Conservation (phyloP, 768 basidiomycete genomes). For the Leucocoprinus leucothites region DNA sequence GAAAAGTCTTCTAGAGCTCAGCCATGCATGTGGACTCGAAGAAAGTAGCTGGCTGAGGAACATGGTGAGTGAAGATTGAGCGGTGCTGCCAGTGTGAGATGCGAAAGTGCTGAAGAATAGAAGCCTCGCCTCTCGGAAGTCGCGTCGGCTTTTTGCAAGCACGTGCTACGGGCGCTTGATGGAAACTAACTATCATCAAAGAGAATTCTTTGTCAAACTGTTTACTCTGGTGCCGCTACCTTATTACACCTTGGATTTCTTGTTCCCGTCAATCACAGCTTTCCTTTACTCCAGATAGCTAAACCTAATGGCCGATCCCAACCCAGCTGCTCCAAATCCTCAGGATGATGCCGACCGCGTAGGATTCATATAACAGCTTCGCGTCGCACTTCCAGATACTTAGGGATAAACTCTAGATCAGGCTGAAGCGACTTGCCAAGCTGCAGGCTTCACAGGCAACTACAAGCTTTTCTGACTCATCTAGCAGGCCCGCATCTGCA, state of each 20-base stretch:
- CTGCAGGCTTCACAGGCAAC: constrained; percentile 44
- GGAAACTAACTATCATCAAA: not conserved
- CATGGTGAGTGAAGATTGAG: constrained; percentile 16
- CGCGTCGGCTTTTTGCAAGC: not conserved
- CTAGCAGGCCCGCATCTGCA: constrained; percentile 21
- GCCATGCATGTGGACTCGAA: constrained; percentile 17
- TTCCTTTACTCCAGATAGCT: not conserved
- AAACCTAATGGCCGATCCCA: constrained; percentile 22
- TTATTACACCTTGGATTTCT: not conserved
- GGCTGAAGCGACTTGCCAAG: constrained; percentile 87
- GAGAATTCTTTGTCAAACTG: too few species aligned
- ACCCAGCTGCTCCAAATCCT: constrained; percentile 36
- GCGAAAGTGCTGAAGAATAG: too few species aligned
- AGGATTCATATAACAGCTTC: constrained; percentile 19
- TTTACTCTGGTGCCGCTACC: too few species aligned
- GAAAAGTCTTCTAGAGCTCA: constrained; percentile 40
- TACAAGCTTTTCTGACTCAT: constrained; percentile 24
- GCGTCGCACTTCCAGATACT: constrained; percentile 1
- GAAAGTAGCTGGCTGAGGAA: constrained; percentile 14
- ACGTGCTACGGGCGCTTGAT: constrained; percentile 1
- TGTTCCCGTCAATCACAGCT: not conserved
- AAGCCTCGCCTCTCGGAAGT: not conserved
- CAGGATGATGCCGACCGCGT: constrained; percentile 83
- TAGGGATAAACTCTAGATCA: constrained; percentile 57
- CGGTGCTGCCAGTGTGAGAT: too few species aligned